Evolutionary conservation across 768 basidiomycete species (phyloP).

Genomic region (Ramaria rubella): DNA sequence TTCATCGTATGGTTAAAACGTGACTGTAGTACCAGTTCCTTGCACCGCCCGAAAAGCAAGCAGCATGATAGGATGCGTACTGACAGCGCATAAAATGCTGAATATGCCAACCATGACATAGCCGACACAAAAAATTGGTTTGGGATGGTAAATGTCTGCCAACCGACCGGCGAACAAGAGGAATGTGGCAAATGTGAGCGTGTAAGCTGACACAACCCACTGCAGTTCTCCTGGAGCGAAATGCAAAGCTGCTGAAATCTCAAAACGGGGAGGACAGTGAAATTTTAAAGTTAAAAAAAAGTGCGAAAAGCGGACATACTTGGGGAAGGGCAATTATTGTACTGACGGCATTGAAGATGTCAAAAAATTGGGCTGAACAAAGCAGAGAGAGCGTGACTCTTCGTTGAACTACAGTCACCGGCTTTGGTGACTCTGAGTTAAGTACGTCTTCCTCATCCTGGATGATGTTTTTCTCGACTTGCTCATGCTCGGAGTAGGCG

Average conservation of each 20-base stretch:
- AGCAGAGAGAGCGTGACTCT: no score
- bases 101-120: slow-evolving; percentile 22
- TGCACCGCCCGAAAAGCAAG: slow-evolving; percentile 28
- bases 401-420: no score
- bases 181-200: slow-evolving; percentile 35
- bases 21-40: slow-evolving; percentile 19
- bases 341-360: no score
- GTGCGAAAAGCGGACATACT: no score
- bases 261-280: no score
- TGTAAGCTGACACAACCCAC: slow-evolving; percentile 40
- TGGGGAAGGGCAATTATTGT: no score
- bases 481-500: no score
- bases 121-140: slow-evolving; percentile 27
- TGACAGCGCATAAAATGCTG: slow-evolving; percentile 27
- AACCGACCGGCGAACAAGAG: slow-evolving; percentile 34
- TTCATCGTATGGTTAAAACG: background rate
- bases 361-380: no score
- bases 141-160: slow-evolving; percentile 33
- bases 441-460: no score
- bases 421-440: no score
- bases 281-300: no score
- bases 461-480: no score
- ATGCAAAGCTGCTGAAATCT: slow-evolving; percentile 5
- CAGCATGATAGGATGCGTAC: slow-evolving; percentile 25
- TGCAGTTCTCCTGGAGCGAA: slow-evolving; percentile 6